These are phyloP conservation scores for Lizonia empirigonia DNA, from an alignment of 2,329 filamentous ascomycete species.

Conservation along the genomic window DNA sequence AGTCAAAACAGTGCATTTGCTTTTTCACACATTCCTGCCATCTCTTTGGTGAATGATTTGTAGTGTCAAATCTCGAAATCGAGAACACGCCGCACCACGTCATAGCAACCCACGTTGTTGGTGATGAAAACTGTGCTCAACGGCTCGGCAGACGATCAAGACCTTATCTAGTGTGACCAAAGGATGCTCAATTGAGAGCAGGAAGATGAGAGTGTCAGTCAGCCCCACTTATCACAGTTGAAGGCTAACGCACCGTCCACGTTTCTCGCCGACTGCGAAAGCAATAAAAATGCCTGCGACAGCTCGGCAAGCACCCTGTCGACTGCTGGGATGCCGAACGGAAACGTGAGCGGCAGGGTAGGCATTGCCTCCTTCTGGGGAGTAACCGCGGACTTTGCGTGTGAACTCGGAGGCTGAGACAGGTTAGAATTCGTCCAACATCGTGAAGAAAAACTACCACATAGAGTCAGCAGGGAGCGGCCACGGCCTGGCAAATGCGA, in stretches of 20 bases:
- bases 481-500: not conserved
- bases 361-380: not conserved
- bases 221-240: constrained; percentile 21
- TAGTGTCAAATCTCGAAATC: not conserved
- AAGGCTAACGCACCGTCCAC: constrained; percentile 27
- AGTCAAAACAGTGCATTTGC: not conserved
- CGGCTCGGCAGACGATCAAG: not conserved
- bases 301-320: constrained; percentile 7
- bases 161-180: not conserved
- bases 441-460: too few species aligned
- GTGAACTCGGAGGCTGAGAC: constrained; percentile 7
- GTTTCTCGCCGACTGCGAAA: constrained; percentile 19
- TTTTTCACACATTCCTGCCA: not conserved
- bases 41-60: not conserved
- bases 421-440: constrained; percentile 7
- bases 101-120: too few species aligned
- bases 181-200: not conserved
- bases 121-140: not conserved
- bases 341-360: not conserved
- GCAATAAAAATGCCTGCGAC: constrained; percentile 12
- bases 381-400: not conserved
- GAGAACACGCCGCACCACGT: too few species aligned
- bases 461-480: too few species aligned
- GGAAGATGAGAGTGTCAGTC: constrained; percentile 18
- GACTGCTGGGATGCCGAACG: not conserved